These are phyloP conservation scores for Plenodomus biglobosus DNA, from an alignment of 2,329 filamentous ascomycete species.

Conservation along the genomic window DNA sequence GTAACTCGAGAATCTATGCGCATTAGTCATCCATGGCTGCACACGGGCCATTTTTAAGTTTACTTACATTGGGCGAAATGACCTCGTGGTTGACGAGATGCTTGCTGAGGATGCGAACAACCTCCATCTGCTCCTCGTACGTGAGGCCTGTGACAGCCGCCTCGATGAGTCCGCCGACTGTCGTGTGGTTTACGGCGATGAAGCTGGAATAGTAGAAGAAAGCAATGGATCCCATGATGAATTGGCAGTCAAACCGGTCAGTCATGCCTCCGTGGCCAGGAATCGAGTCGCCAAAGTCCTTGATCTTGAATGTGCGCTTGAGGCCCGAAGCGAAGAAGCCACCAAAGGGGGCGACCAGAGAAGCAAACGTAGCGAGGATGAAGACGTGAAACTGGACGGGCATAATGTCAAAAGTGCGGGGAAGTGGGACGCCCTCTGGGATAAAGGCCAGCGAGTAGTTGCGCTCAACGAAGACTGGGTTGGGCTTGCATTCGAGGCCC, in stretches of 20 bases:
- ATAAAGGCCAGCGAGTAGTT: slow-evolving; percentile 66
- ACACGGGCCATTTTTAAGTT: background rate
- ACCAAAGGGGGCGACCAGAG: slow-evolving; percentile 93
- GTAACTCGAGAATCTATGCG: slow-evolving; percentile 27
- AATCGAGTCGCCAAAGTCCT: slow-evolving; percentile 98
- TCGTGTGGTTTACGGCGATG: slow-evolving; percentile 84
- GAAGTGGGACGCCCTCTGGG: slow-evolving; percentile 54
- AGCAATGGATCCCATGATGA: slow-evolving; percentile 99
- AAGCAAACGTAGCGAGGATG: slow-evolving; percentile 88
- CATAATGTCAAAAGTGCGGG: slow-evolving; percentile 72
- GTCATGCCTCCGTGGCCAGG: slow-evolving; percentile 97
- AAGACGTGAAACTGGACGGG: slow-evolving; percentile 95
- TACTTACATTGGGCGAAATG: slow-evolving; percentile 55
- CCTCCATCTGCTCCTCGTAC: slow-evolving; percentile 84
- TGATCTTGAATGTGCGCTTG: slow-evolving; percentile 99
- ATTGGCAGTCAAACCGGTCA: slow-evolving; percentile 98
- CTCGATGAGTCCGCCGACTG: slow-evolving; percentile 85
- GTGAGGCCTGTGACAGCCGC: slow-evolving; percentile 86
- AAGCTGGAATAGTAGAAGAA: slow-evolving; percentile 99
- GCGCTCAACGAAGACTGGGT: slow-evolving; percentile 84
- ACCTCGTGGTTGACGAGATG: slow-evolving; percentile 65
- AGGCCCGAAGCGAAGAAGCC: slow-evolving; percentile 97
- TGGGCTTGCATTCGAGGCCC: slow-evolving; percentile 83
- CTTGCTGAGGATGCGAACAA: slow-evolving; percentile 63
- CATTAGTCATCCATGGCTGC: slow-evolving; percentile 1